phyloP scores from a whole-genome alignment of 2,329 filamentous ascomycete species.

The Plectosphaerella sp. region DNA sequence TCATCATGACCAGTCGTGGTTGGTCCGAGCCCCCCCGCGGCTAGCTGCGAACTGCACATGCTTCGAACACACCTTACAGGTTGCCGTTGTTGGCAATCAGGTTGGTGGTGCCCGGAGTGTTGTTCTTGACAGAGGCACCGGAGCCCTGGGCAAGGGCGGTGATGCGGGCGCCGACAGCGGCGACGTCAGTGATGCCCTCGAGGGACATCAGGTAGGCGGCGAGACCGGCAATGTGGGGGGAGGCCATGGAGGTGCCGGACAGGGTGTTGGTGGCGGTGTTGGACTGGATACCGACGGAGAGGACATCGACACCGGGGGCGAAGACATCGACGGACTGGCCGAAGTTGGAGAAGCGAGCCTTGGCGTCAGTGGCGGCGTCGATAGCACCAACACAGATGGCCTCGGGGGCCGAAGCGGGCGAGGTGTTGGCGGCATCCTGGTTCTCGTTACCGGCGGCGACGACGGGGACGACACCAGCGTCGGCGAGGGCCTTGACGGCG shows the following conservation, averaged over 20 bases:
- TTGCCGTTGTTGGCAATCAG: slow-evolving; percentile 55
- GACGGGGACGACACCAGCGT: slow-evolving; percentile 49
- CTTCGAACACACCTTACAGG: slow-evolving; percentile 8
- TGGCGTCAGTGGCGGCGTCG: slow-evolving; percentile 42
- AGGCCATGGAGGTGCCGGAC: slow-evolving; percentile 60
- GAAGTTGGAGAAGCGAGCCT: slow-evolving; percentile 56
- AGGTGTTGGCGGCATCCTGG: slow-evolving; percentile 43
- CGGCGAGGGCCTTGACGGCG: slow-evolving; percentile 45
- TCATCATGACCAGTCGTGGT: neutral
- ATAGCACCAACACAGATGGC: slow-evolving; percentile 59
- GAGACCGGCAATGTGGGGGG: slow-evolving; percentile 63
- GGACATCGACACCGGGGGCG: slow-evolving; percentile 50
- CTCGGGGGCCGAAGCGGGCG: slow-evolving; percentile 49
- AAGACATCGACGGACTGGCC: slow-evolving; percentile 49
- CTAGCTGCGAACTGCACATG: slow-evolving; percentile 20
- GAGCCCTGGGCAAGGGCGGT: slow-evolving; percentile 45
- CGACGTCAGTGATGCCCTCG: slow-evolving; percentile 41
- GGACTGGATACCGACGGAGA: slow-evolving; percentile 47
- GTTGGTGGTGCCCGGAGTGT: slow-evolving; percentile 39
- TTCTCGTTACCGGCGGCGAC: slow-evolving; percentile 59
- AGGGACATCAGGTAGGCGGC: slow-evolving; percentile 63
- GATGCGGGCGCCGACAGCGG: slow-evolving; percentile 41
- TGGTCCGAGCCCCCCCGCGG: neutral
- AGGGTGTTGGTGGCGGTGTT: slow-evolving; percentile 39
- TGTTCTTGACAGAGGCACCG: slow-evolving; percentile 37